A percentile compares a stretch with the other conserved stretches of the same genome.
phyloP scores from a whole-genome alignment of 208 protist genomes.

The Wallacemonas collosoma region DNA sequence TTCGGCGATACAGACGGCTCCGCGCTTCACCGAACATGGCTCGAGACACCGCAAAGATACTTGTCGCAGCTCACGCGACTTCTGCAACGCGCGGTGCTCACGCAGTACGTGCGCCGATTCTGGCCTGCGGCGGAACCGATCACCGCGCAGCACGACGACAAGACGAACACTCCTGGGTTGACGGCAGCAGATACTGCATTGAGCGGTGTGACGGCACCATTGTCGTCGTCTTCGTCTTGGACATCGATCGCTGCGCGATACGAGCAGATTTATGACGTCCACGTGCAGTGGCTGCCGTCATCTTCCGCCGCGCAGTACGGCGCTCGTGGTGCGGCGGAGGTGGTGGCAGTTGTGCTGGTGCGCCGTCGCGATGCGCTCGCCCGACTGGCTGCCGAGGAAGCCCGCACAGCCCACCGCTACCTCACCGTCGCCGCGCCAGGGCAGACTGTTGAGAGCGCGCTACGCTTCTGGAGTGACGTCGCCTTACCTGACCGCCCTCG shows the following conservation, averaged over 20 bases:
- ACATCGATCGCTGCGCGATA: not conserved
- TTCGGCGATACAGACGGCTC: conserved; percentile 44
- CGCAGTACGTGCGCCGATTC: conserved; percentile 19
- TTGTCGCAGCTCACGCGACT: conserved; percentile 18
- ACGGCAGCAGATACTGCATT: no score
- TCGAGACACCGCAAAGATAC: conserved; percentile 38
- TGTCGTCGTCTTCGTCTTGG: no score
- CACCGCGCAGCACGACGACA: no score
- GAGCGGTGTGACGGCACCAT: no score
- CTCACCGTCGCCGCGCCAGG: conserved; percentile 51
- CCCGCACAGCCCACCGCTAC: conserved; percentile 35
- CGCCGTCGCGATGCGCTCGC: conserved; percentile 37
- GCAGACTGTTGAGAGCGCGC: conserved; percentile 60
- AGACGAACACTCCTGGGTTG: not conserved
- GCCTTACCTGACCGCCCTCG: conserved; percentile 27
- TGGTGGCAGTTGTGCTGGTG: conserved; percentile 46
- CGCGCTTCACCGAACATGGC: conserved; percentile 50
- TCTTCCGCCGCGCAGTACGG: not conserved
- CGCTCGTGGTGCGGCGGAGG: conserved; percentile 4
- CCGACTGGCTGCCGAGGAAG: conserved; percentile 29
- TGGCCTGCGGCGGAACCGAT: not conserved
- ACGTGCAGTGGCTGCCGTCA: conserved; percentile 70
- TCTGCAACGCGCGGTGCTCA: conserved; percentile 23
- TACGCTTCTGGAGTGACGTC: conserved; percentile 67
- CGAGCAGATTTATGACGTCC: conserved; percentile 39